Base-by-base conservation (phyloP, 495 filamentous ascomycete species). In the Penicillium diatomitis region DNA sequence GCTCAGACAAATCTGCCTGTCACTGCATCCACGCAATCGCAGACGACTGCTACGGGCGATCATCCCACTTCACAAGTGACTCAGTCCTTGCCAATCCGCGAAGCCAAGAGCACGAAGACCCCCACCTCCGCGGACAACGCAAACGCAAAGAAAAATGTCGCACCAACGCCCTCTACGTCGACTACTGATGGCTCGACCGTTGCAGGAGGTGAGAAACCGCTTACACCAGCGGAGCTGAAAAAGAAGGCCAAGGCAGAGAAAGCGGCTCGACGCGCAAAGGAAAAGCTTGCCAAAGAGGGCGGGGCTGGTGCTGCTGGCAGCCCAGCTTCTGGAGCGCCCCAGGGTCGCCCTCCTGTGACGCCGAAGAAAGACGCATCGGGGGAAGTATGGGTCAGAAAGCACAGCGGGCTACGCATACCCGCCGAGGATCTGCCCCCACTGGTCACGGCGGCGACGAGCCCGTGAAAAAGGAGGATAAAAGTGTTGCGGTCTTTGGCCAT, bases 401-500 rank as follows among this genome's bases (percentile, higher is more conserved):
- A 44, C 68, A 66, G 51, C 76, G 57, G 49, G 66, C 69, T 52
- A 51, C 54, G 29, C 49, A 49, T 32, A 60, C 63, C 29, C 58
- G 68, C 27, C 56, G 62, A 32, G 63, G 64, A n/a, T 57, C 71
- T 28, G 63, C 74, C 37, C 73, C 76, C 47, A 52, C 71, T 41
- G 50, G 72, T 51, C 55, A 63, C 38, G 53, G 46, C 0, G 60
- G 55, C 4, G 60, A 46, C 12, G 65, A 66, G 57, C 52, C 59
- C 50, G 68, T 64, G 38, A 74, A 77, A 50, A 71, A 74, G 48
- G 81, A 88, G 54, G 80, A 81, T 46, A 90, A 89, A 62, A 83
- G 80, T 33, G 80, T 83, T 9, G 81, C 86, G 38, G 81, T 90
- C 32, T 92, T 96, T 58, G 83, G 87, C 44, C 90, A 96, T 64